These are phyloP conservation scores for Ramalina intermedia DNA, from an alignment of 495 filamentous ascomycete species.

Conservation along the genomic window DNA sequence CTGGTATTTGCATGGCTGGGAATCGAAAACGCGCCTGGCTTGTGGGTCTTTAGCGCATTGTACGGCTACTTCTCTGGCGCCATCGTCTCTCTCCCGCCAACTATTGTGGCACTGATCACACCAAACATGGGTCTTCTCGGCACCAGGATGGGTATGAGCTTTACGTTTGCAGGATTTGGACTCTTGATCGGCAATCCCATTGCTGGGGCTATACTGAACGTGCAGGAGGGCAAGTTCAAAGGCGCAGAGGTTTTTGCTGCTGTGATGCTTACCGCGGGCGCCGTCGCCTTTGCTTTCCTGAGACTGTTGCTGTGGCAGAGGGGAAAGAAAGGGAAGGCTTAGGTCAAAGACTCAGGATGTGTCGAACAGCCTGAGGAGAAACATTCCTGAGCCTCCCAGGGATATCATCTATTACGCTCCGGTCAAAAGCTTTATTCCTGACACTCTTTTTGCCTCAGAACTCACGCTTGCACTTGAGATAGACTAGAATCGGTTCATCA, in stretches of 20 bases:
- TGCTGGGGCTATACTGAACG: conserved; percentile 44
- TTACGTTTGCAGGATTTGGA: conserved; percentile 40
- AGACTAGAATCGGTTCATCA: no score
- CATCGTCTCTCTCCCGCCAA: conserved; percentile 52
- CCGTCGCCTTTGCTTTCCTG: background rate
- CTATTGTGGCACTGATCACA: conserved; percentile 45
- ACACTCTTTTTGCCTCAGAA: no score
- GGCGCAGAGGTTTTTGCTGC: background rate
- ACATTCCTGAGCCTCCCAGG: no score
- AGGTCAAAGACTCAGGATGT: no score
- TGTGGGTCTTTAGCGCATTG: conserved; percentile 44
- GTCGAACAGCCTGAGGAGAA: no score
- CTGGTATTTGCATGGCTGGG: conserved; percentile 47
- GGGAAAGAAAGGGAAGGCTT: background rate
- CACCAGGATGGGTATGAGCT: conserved; percentile 56
- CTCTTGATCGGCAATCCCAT: conserved; percentile 58
- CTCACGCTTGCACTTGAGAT: no score
- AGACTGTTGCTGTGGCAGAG: background rate
- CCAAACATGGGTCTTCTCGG: conserved; percentile 48
- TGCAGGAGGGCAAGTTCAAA: background rate
- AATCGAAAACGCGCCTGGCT: conserved; percentile 32
- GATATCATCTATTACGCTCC: no score
- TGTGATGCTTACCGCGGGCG: background rate
- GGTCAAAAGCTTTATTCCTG: no score
- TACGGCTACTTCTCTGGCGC: conserved; percentile 63